Percentiles rank a stretch among this genome's conserved stretches.
Conservation (phyloP, 1,284 basidiomycete genomes). For the Exsudoporus floridanus region DNA sequence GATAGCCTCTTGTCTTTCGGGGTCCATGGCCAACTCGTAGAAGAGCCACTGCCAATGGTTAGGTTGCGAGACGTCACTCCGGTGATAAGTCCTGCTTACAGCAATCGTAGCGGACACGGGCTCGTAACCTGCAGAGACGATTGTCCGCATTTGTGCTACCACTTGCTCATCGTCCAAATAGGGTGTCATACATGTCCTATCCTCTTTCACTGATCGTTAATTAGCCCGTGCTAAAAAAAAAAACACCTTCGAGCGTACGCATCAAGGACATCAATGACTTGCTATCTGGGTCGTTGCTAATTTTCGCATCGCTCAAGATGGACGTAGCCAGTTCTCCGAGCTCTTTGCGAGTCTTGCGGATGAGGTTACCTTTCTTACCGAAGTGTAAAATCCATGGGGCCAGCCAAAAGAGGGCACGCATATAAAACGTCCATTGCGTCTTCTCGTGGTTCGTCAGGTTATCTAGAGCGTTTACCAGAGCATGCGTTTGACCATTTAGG, state of each 20-base stretch:
- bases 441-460: constrained; percentile 57
- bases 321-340: constrained; percentile 49
- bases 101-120: constrained; percentile 55
- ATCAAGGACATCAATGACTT: constrained; percentile 52
- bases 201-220: constrained; percentile 41
- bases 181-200: constrained; percentile 34
- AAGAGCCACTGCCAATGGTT: constrained; percentile 48
- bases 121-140: constrained; percentile 64
- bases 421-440: constrained; percentile 57
- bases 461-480: constrained; percentile 50
- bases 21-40: constrained; percentile 53
- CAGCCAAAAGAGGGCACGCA: constrained; percentile 60
- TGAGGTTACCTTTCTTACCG: constrained; percentile 58
- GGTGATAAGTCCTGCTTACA: constrained; percentile 34
- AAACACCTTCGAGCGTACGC: constrained; percentile 36
- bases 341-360: constrained; percentile 48
- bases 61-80: constrained; percentile 4
- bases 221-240: constrained; percentile 7
- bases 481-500: constrained; percentile 45
- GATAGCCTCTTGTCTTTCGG: constrained; percentile 46
- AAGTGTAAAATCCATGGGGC: constrained; percentile 53
- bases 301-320: constrained; percentile 54
- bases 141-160: constrained; percentile 57
- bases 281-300: constrained; percentile 40
- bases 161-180: constrained; percentile 49